Percentiles rank a stretch among this genome's conserved stretches.
Conservation (phyloP, 78 protist genomes). For the Cavenderia fasciculata region DNA sequence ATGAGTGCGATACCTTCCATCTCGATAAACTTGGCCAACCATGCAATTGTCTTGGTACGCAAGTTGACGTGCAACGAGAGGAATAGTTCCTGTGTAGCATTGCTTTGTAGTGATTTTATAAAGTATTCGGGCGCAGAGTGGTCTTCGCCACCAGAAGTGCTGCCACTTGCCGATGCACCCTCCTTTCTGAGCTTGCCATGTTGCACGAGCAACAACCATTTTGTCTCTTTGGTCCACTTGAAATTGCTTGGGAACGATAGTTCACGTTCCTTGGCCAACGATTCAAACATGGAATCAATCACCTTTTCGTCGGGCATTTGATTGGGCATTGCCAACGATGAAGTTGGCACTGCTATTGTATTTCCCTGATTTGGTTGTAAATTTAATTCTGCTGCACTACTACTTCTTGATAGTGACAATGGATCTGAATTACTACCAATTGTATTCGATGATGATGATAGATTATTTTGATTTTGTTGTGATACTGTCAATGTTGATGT, state of each 20-base stretch:
- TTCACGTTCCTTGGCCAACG: slow-evolving; percentile 47
- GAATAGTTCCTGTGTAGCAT: slow-evolving; percentile 16
- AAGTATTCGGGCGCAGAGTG: slow-evolving; percentile 31
- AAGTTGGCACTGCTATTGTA: background rate
- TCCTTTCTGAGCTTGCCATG: slow-evolving; percentile 35
- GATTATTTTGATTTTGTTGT: background rate
- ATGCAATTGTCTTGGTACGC: slow-evolving; percentile 30
- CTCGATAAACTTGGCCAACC: slow-evolving; percentile 33
- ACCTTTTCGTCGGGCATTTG: slow-evolving; percentile 37
- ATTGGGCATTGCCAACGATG: background rate
- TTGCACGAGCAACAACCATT: slow-evolving; percentile 62
- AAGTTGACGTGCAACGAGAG: slow-evolving; percentile 20
- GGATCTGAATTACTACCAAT: background rate
- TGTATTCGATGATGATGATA: background rate
- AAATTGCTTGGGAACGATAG: background rate
- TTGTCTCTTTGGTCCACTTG: slow-evolving; percentile 10
- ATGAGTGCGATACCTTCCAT: slow-evolving; percentile 36
- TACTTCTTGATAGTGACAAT: background rate
- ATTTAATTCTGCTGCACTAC: background rate
- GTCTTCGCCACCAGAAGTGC: background rate
- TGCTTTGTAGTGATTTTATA: slow-evolving; percentile 13
- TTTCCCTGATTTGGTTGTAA: background rate
- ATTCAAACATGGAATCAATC: slow-evolving; percentile 47
- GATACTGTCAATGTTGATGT: background rate
- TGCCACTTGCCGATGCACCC: background rate